Percentiles rank a stretch among this genome's conserved stretches.
These are phyloP conservation scores for Rosa chinensis DNA, from an alignment of 306 rosid genomes.

Conservation along the genomic window DNA sequence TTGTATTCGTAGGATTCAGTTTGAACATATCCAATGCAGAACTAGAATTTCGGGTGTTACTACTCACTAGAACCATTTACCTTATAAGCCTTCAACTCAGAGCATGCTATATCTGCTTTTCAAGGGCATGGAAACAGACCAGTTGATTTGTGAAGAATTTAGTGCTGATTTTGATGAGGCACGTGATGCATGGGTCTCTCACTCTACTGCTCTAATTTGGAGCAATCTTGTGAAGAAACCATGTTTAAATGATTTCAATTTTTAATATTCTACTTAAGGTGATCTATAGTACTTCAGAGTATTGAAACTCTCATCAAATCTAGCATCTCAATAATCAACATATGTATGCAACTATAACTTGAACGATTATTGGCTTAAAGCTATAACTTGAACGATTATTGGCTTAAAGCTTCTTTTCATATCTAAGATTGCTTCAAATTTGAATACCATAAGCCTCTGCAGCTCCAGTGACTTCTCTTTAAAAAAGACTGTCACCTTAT, in stretches of 20 bases:
- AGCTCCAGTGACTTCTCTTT: not conserved
- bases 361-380: too few relatives aligned
- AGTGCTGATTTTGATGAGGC: not conserved
- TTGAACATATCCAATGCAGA: conserved; percentile 16
- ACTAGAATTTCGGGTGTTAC: not conserved
- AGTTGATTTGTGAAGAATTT: not conserved
- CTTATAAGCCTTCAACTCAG: not conserved
- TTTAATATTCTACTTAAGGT: too few relatives aligned
- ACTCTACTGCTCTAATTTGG: not conserved
- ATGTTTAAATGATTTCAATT: too few relatives aligned
- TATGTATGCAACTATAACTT: too few relatives aligned
- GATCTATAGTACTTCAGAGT: not conserved
- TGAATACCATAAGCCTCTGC: not conserved
- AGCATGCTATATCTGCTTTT: not conserved
- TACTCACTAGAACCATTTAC: not conserved
- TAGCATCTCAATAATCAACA: not conserved
- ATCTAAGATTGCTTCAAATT: too few relatives aligned
- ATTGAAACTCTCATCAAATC: not conserved
- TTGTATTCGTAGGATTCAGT: conserved; percentile 18
- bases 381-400: too few relatives aligned
- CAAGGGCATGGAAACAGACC: not conserved
- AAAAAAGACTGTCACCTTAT: not conserved
- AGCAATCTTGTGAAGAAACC: not conserved
- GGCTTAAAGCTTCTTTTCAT: too few relatives aligned
- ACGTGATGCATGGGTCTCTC: not conserved